Conservation (phyloP, 1,284 basidiomycete genomes). For the Trichosporon sp. region DNA sequence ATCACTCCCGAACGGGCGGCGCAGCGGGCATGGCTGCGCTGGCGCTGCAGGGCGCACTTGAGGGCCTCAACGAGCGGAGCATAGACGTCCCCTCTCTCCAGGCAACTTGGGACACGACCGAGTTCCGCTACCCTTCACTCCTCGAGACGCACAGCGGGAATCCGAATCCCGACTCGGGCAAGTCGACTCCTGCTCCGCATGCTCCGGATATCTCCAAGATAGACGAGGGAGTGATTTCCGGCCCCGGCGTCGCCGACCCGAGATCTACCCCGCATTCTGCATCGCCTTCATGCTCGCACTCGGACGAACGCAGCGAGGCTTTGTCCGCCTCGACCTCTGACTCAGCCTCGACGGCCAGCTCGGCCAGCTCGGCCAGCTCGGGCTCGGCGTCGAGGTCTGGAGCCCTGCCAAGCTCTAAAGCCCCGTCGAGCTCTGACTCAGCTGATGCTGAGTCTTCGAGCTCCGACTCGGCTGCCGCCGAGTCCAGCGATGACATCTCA, state of each 20-base stretch:
- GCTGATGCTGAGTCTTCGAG: too few relatives aligned
- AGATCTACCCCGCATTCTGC: background rate
- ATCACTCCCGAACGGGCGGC: slow-evolving; percentile 17
- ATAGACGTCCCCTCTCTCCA: background rate
- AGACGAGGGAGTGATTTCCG: background rate
- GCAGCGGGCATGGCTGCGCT: slow-evolving; percentile 14
- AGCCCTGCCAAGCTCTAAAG: too few relatives aligned
- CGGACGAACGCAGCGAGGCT: too few relatives aligned
- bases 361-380: background rate
- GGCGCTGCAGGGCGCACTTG: slow-evolving; percentile 11
- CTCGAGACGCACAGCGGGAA: background rate
- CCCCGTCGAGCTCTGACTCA: too few relatives aligned
- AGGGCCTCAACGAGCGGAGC: slow-evolving; percentile 1
- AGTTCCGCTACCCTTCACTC: background rate
- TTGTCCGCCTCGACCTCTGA: background rate
- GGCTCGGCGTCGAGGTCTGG: too few relatives aligned
- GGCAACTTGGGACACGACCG: background rate
- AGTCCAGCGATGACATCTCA: background rate
- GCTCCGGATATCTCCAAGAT: background rate
- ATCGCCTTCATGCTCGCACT: background rate
- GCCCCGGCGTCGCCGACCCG: background rate
- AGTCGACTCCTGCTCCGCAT: background rate
- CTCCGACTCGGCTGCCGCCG: background rate
- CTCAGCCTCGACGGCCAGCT: background rate
- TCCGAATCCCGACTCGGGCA: background rate